These are phyloP conservation scores for Botryotinia narcissicola DNA, from an alignment of 2,329 filamentous ascomycete species.

Conservation along the genomic window DNA sequence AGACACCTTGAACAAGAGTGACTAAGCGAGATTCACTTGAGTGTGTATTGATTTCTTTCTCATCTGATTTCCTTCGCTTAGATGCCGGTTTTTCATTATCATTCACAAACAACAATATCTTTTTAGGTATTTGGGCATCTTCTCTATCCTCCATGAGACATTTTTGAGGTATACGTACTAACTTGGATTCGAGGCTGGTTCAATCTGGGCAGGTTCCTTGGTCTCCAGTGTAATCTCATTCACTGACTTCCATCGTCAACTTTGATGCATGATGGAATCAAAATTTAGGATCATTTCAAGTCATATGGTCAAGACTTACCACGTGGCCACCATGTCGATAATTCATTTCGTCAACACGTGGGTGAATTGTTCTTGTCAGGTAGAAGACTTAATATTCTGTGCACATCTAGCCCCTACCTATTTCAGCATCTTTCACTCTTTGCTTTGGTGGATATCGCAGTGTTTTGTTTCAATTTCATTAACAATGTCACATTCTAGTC, in stretches of 20 bases:
- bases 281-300: background rate
- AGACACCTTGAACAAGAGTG: background rate
- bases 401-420: background rate
- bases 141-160: background rate
- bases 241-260: background rate
- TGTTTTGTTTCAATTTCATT: background rate
- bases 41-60: background rate
- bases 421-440: background rate
- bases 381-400: background rate
- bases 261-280: background rate
- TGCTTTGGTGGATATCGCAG: background rate
- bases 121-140: background rate
- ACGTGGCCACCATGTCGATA: background rate
- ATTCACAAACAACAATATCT: background rate
- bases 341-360: background rate
- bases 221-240: background rate
- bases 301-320: background rate
- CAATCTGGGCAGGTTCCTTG: background rate
- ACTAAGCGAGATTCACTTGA: background rate
- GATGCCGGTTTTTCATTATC: background rate
- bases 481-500: background rate
- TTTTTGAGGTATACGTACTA: background rate
- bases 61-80: background rate
- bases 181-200: background rate
- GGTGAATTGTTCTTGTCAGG: background rate